Evolutionary conservation across 2,329 filamentous ascomycete species (phyloP).

Genomic region (Colletotrichum ledebouriae): DNA sequence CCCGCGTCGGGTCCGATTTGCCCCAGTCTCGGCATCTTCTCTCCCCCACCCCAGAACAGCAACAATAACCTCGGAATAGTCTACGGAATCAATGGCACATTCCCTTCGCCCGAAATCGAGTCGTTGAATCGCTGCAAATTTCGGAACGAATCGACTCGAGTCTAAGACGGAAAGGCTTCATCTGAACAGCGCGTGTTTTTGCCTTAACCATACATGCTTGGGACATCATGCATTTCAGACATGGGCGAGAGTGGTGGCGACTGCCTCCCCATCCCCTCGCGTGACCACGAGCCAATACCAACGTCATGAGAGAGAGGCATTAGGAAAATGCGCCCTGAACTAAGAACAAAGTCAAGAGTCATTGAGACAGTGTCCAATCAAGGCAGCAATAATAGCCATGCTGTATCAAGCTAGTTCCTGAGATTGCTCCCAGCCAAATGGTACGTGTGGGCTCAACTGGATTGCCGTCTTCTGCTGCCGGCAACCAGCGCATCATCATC

Average conservation of each 20-base stretch:
- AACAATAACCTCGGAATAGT: background rate
- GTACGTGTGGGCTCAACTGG: background rate
- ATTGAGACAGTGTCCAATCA: background rate
- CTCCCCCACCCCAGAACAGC: background rate
- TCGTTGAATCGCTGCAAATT: background rate
- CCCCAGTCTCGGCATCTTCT: background rate
- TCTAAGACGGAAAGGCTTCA: background rate
- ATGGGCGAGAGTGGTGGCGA: background rate
- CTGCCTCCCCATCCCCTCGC: background rate
- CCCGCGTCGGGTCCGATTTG: background rate
- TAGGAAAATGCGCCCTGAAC: background rate
- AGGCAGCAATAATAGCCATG: background rate
- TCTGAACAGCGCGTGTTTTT: background rate
- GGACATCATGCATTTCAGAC: background rate
- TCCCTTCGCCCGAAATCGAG: constrained; percentile 1
- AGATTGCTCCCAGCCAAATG: background rate
- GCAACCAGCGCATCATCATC: constrained; percentile 13
- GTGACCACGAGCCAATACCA: background rate
- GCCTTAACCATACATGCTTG: background rate
- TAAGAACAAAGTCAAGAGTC: background rate
- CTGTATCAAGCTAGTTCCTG: constrained; percentile 5
- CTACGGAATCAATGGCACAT: background rate
- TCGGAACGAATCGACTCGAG: background rate
- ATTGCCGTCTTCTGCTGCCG: constrained; percentile 23
- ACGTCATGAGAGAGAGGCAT: background rate